Evolutionary conservation across 805 yeast genomes (phyloP).

Genomic region (Candida maris): DNA sequence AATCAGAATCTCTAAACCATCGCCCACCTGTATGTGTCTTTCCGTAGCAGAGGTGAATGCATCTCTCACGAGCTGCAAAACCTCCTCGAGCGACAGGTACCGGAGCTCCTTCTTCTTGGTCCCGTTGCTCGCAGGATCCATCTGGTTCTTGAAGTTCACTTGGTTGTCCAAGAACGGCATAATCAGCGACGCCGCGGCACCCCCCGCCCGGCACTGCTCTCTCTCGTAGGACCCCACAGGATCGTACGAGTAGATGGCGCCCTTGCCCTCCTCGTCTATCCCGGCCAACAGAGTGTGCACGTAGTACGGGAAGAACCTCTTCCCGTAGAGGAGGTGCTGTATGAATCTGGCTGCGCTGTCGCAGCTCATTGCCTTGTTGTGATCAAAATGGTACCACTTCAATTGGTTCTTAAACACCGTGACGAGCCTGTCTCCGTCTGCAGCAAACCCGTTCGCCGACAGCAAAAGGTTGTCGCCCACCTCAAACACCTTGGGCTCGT

Average conservation of each 20-base stretch:
- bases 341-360: slow-evolving; percentile 83
- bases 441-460: slow-evolving; percentile 95
- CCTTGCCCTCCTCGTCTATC: slow-evolving; percentile 84
- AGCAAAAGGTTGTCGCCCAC: slow-evolving; percentile 85
- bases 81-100: slow-evolving; percentile 78
- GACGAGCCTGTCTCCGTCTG: slow-evolving; percentile 86
- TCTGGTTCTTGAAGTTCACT: slow-evolving; percentile 92
- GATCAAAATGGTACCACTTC: slow-evolving; percentile 92
- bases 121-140: slow-evolving; percentile 74
- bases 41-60: slow-evolving; percentile 96
- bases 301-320: slow-evolving; percentile 94
- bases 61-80: slow-evolving; percentile 81
- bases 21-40: slow-evolving; percentile 98
- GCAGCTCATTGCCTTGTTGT: slow-evolving; percentile 66
- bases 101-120: slow-evolving; percentile 55
- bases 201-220: slow-evolving; percentile 97
- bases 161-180: slow-evolving; percentile 98
- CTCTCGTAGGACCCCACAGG: slow-evolving; percentile 98
- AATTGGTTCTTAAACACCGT: slow-evolving; percentile 64
- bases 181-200: slow-evolving; percentile 92
- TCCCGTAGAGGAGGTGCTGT: slow-evolving; percentile 86
- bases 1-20: slow-evolving; percentile 84
- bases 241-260: slow-evolving; percentile 93
- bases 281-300: slow-evolving; percentile 95
- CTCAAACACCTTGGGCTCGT: slow-evolving; percentile 83